Base-by-base conservation (phyloP, 1,139 yeast species). In the Groenewaldozyma auringiensis region DNA sequence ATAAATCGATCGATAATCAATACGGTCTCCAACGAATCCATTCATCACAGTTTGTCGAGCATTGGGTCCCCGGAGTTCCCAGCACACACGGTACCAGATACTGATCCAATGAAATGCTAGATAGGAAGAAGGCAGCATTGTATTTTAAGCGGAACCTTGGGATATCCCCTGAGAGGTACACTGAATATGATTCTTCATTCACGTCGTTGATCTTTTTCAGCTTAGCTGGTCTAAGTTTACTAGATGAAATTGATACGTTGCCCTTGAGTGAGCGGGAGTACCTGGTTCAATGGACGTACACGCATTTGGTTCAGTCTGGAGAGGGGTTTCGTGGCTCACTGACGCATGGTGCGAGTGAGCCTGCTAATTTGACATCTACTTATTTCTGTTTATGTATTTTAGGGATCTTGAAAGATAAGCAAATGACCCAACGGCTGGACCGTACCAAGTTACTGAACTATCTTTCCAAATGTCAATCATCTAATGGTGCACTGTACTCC, bases 171-270 rank as follows among this genome's bases (percentile, higher is more conserved):
- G 46, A 52, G 4, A 56, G 52, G 4, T 65, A 57, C 42, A 61
- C 65, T 9, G 38, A 56, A 0, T 56, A 63, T 31, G 95, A 84
- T 57, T 74, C 87, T 20, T 81, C 81, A 51, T 79, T 75, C 49
- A 60, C 83, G 17, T 75, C 89, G 4, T 60, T 86, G 25, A 71
- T 79, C 1, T 83, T 79, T 61, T 85, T 86, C 59, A 72, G 85
- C 49, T 61, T 85, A 1, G 72, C 78, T 22, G 88, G 88, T 0
- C 68, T 86, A 20, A 74, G 72, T 14, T 53, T 83, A 8, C 57
- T 84, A 18, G 69, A 71, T 2, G 63, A 60, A 37, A 16, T 36
- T 8, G 65, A 66, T 32, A 37, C 47, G 38, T 46, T 44, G 36
- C 39, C 63, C 45, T 40, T 56, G 17, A 50, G 47, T 4, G 54